Percentiles rank a stretch among this genome's conserved stretches.
Conservation (phyloP, 345 rosid species). For the Hirschfeldia incana region DNA sequence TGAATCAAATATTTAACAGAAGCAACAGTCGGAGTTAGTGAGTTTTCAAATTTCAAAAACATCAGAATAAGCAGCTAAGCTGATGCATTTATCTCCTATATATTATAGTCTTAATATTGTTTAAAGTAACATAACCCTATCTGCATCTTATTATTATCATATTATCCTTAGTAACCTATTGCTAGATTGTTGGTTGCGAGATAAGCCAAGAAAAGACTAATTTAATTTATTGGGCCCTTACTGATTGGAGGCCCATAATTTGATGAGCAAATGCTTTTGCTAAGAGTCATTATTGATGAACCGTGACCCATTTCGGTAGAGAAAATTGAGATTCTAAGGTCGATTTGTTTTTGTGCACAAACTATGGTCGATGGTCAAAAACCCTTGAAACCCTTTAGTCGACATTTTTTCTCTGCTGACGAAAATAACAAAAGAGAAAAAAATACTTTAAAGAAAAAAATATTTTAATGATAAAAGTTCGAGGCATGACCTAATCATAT, state of each 20-base stretch:
- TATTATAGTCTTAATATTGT: neutral
- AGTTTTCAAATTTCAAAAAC: conserved; percentile 30
- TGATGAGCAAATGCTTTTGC: neutral
- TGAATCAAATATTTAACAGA: neutral
- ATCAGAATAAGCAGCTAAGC: conserved; percentile 14
- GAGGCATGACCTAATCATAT: no score
- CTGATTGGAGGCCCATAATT: conserved; percentile 12
- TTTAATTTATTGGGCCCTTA: neutral
- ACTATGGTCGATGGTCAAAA: no score
- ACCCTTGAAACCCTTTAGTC: no score
- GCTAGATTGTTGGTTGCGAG: neutral
- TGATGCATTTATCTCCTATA: conserved; percentile 13
- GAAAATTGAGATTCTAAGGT: no score
- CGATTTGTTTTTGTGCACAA: no score
- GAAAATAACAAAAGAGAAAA: no score
- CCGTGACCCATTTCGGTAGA: no score
- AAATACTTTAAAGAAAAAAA: no score
- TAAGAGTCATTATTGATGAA: no score
- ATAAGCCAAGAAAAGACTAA: neutral
- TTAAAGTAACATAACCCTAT: neutral
- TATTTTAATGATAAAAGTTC: no score
- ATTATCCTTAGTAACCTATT: no score
- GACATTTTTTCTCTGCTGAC: no score
- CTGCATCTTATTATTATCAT: neutral
- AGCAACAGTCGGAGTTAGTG: conserved; percentile 20